Conservation (phyloP, 116 monocot genomes). For the Posidonia oceanica region DNA sequence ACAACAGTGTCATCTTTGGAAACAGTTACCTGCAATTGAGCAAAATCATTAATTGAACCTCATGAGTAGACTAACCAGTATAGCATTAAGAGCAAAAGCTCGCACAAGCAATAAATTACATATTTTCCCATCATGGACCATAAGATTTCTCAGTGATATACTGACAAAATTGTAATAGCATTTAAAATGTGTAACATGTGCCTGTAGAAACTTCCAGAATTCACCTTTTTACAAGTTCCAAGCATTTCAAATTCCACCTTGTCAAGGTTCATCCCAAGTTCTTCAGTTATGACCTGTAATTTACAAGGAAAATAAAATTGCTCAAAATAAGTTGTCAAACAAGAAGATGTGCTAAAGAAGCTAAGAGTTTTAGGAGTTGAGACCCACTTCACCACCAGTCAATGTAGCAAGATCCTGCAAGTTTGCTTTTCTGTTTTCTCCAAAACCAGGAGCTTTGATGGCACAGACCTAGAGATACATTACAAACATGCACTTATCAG, state of each 20-base stretch:
- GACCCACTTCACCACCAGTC: constrained; percentile 65
- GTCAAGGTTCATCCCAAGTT: constrained; percentile 85
- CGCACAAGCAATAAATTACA: background rate
- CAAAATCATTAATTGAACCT: background rate
- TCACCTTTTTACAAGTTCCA: constrained; percentile 79
- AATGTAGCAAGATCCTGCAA: constrained; percentile 76
- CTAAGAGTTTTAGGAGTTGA: background rate
- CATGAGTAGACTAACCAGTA: background rate
- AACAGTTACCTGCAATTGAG: constrained; percentile 55
- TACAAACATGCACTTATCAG: background rate
- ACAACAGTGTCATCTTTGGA: constrained; percentile 82
- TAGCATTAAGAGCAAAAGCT: background rate
- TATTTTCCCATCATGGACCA: background rate
- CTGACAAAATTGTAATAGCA: background rate
- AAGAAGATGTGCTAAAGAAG: background rate
- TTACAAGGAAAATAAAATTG: background rate
- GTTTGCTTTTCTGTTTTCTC: constrained; percentile 67
- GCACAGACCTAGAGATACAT: constrained; percentile 51
- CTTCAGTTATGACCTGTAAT: constrained; percentile 60
- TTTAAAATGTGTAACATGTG: too few species aligned
- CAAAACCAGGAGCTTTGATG: constrained; percentile 89
- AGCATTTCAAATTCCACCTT: constrained; percentile 65
- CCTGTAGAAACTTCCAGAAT: background rate
- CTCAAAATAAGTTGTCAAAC: background rate
- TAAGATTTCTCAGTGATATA: background rate